Base-by-base conservation (phyloP, 2,329 filamentous ascomycete species). In the Aspergillus luchuensis region DNA sequence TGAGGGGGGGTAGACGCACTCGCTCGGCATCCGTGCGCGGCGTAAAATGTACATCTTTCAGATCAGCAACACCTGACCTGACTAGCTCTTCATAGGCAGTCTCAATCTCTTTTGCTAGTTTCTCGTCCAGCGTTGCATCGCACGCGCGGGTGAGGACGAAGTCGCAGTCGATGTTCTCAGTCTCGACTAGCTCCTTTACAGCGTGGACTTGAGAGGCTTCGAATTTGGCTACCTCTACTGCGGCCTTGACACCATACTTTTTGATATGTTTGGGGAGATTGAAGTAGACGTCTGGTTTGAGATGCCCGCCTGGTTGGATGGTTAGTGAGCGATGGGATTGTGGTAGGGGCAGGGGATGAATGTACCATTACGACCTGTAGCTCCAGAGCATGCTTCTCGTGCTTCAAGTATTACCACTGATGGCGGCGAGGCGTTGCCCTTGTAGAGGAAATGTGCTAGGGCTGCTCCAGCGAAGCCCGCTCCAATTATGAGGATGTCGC, bases 401-500 rank as follows among this genome's bases (percentile, higher is more conserved):
- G 78, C 77, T 60, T 80, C 78, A 0, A 80, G 62, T n/a, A 80
- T 71, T 0, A 74, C 65, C 13, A 78, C 72, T 0, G 72, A 58
- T 36, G 62, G 58, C 8, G 64, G 60, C 13, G 58, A 52, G 10
- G 43, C 59, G 41, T 50, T 62, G 57, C 28, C 47, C 10, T 69
- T 68, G 11, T 77, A 56, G 4, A 80, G 71, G 59, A 82, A 76
- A 45, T 80, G 79, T 0, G 76, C 76, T 2, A 77, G 74, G 1
- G 76, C 72, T 0, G 76, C 76, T 0, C 81, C 81, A 2, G 80
- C 73, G 55, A 77, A 80, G 1, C 82, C 81, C 4, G 78, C 76
- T 0, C 81, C 81, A 15, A 83, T 74, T 30, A 84, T 76, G 15
- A 78, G 72, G 54, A 83, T 75, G 48, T 83, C 80, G 28, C 71